Base-by-base conservation (phyloP, 75 land plant genomes). In the Gnetum montanum region DNA sequence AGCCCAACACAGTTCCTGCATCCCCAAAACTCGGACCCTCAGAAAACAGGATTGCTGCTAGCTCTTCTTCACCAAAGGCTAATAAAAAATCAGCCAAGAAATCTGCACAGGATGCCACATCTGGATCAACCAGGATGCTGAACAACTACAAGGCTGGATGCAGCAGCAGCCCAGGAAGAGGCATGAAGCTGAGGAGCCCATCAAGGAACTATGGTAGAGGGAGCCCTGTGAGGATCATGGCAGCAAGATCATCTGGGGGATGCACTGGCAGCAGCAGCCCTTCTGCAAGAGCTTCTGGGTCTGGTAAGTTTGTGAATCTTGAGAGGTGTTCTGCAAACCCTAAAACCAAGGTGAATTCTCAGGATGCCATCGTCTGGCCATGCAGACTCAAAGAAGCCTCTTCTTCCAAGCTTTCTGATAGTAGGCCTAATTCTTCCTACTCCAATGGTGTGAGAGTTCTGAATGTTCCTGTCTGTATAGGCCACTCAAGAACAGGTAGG, bases 401-500 rank as follows among this genome's bases (percentile, higher is more conserved):
- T 4, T 12, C 25, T 48, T 12, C 23, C 7, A 33, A 29, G 0
- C 23, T 28, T 31, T 28, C 31, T 7, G 10, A n/a, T 53, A 33
- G 23, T 0, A 30, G 27, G 25, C 25, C 29, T 15, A 22, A 23
- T 34, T 20, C 18, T 34, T 33, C 55, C 10, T 53, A 31, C 22
- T 53, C 55, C 3, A 53, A 8, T 53, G 55, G 55, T 4, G 55
- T 53, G 35, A 31, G 37, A 53, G 55, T 53, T 8, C 55, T 53
- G 55, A 53, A 53, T 53, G 55, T 53, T 34, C 55, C 55, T 33
- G 55, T 33, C 19, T 53, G 55, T 36, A 53, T 53, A 8, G 35
- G 25, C 11, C 55, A 53, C 34, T 6, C 35, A 4, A 53, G 54
- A 35, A 12, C 11, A 19, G 36, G 54, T n/a, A 52, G 34, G 55